phyloP scores from a whole-genome alignment of 192 early-diverging fungal species.

The Coemansia sp. region DNA sequence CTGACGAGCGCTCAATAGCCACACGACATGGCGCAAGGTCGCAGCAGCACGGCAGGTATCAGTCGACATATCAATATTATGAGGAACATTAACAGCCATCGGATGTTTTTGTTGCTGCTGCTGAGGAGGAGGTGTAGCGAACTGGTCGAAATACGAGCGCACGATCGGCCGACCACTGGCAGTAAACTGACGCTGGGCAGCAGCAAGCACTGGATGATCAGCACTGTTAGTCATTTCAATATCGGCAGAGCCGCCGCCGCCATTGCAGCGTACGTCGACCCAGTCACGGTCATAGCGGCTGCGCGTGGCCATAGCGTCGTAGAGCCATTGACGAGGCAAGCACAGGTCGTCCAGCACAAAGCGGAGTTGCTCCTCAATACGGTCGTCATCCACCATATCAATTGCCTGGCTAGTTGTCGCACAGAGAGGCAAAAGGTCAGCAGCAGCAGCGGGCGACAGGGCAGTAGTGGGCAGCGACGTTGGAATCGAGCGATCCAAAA shows the following conservation, averaged over 20 bases:
- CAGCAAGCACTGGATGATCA: neutral
- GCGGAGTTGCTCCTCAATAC: slow-evolving; percentile 17
- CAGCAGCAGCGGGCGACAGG: slow-evolving; percentile 5
- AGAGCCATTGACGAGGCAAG: slow-evolving; percentile 66
- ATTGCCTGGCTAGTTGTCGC: neutral
- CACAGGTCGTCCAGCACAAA: slow-evolving; percentile 67
- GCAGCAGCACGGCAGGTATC: slow-evolving; percentile 12
- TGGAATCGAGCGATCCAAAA: slow-evolving; percentile 35
- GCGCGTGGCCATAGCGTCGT: slow-evolving; percentile 44
- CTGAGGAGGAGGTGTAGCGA: neutral
- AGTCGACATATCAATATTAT: neutral
- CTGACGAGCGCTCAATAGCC: slow-evolving; percentile 54
- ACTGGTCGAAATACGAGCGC: slow-evolving; percentile 4
- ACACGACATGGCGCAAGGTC: slow-evolving; percentile 35
- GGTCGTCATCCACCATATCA: neutral
- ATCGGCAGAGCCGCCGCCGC: slow-evolving; percentile 1
- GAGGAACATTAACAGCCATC: neutral
- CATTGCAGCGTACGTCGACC: slow-evolving; percentile 6
- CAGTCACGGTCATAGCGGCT: slow-evolving; percentile 59
- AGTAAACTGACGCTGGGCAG: neutral
- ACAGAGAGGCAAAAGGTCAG: slow-evolving; percentile 10
- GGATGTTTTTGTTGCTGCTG: neutral
- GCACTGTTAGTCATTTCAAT: neutral
- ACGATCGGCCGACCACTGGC: slow-evolving; percentile 13
- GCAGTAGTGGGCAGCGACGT: slow-evolving; percentile 16